Evolutionary conservation across 2,329 filamentous ascomycete species (phyloP), one percentile per base, ranked within the genome.

Genomic region (Xylaria digitata): DNA sequence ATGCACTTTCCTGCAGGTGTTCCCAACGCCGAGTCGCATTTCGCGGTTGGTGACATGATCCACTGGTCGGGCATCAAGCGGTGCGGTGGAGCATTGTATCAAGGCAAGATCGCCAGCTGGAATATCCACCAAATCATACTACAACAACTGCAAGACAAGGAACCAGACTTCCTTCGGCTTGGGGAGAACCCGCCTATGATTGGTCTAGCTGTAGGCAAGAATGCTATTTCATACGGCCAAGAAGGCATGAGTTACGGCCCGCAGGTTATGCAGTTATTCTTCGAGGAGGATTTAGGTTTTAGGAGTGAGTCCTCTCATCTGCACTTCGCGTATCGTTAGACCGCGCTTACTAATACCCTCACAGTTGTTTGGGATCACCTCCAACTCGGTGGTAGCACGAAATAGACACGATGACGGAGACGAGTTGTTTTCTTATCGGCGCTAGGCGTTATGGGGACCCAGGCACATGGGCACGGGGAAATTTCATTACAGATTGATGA

Each of bases 31-130:
- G 79, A 81, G 0, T 78, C 79, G 32, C 92, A 94, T 77, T 91
- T 90, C 73, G 91, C 89, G 13, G 83, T 87, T 26, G 92, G 92
- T 17, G 92, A 95, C 75, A 81, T 92, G 17, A 86, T 85, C 37
- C 81, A 82, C 54, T 94, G 92, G 92, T 86, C 89, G 0, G 92
- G 91, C 49, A 93, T 95, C 80, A 94, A 93, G 82, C 89, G 92
- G 50, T 92, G 90, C 73, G 92, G 92, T 26, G 87, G 84, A 17
- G 92, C 92, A 40, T 92, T 94, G 85, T 87, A 91, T 74, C 89
- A 90, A 82, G 92, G 91, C 43, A 86, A 89, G 73, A 83, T 85
- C 67, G 86, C 86, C 2, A 91, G 88, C 6, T 79, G 84, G 60
- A 94, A 94, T 75, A 85, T 91, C 61, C 86, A 92, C 79, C 86